Conservation (phyloP, 2,329 filamentous ascomycete genomes). For the Ustulina deusta region DNA sequence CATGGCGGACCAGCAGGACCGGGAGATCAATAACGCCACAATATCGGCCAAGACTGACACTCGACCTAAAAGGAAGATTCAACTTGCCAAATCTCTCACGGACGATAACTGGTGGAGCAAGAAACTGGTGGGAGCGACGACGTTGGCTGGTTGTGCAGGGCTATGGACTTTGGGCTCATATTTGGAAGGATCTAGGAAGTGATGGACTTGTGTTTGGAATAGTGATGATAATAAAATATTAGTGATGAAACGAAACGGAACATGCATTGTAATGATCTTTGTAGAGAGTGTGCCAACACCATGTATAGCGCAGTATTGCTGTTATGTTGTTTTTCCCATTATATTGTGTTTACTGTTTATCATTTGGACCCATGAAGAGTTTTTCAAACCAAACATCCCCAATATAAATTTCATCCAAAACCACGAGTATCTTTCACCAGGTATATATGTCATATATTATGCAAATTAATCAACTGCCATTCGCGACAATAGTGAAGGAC, state of each 20-base stretch:
- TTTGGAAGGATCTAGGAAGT: conserved; percentile 54
- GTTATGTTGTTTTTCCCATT: background rate
- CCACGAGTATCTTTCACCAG: background rate
- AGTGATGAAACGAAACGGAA: background rate
- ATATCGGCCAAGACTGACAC: conserved; percentile 41
- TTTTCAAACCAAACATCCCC: background rate
- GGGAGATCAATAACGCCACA: conserved; percentile 47
- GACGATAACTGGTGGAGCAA: conserved; percentile 76
- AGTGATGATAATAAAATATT: conserved; percentile 1
- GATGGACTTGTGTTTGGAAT: conserved; percentile 15
- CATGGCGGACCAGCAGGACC: conserved; percentile 61
- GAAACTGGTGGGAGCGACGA: conserved; percentile 71
- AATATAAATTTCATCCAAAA: background rate
- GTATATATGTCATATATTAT: background rate
- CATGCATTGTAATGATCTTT: background rate
- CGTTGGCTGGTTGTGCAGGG: conserved; percentile 70
- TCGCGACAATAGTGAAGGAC: background rate
- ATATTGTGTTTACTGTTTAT: background rate
- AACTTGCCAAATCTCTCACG: conserved; percentile 70
- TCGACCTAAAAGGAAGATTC: conserved; percentile 54
- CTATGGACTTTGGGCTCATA: conserved; percentile 70
- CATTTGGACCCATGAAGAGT: background rate
- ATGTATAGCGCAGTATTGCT: background rate
- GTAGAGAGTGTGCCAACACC: background rate
- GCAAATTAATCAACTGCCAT: too few species aligned